A percentile compares a stretch with the other conserved stretches of the same genome.
phyloP scores from a whole-genome alignment of 148 eudicot genomes.

The Camellia granthamiana region DNA sequence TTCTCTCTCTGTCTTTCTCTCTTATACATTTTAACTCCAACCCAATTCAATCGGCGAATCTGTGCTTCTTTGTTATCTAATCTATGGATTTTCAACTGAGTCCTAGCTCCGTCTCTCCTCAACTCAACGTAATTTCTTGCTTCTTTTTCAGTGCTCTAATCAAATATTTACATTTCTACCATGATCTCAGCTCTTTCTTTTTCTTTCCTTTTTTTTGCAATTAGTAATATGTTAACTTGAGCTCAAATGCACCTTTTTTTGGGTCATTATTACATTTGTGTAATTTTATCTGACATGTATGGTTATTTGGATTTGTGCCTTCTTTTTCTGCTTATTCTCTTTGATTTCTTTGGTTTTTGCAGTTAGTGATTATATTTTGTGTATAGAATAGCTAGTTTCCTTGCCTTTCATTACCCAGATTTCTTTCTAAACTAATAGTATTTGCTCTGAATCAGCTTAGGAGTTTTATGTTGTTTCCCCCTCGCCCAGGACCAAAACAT shows the following conservation, averaged over 20 bases:
- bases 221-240: background rate
- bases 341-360: background rate
- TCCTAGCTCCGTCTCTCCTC: slow-evolving; percentile 5
- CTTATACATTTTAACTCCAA: background rate
- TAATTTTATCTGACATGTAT: background rate
- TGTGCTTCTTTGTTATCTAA: background rate
- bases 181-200: too few relatives aligned
- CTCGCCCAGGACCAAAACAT: too few relatives aligned
- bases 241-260: background rate
- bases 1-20: background rate
- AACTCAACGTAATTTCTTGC: slow-evolving; percentile 6
- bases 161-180: background rate
- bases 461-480: too few relatives aligned
- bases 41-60: background rate
- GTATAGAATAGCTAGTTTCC: too few relatives aligned
- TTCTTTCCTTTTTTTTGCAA: background rate
- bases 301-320: background rate
- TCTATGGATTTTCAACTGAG: slow-evolving; percentile 6
- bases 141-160: background rate
- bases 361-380: background rate
- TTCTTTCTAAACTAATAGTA: background rate
- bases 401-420: background rate
- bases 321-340: background rate
- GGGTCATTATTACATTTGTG: background rate
- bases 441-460: too few relatives aligned